Base-by-base conservation (phyloP, 805 yeast species). In the Saturnispora ahearnii region DNA sequence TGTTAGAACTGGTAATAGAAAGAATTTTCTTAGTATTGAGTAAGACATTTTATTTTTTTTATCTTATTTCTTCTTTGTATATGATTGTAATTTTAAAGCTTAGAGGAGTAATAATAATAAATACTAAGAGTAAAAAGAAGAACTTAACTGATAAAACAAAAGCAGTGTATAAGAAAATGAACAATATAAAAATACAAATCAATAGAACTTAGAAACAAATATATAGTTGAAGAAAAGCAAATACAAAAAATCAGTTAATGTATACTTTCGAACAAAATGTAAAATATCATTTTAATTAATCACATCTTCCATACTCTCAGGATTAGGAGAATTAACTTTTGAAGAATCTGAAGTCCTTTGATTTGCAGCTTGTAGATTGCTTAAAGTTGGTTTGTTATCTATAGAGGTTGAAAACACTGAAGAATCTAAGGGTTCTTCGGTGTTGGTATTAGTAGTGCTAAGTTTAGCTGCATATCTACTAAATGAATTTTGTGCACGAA, bases 1-100 rank as follows among this genome's bases (percentile, higher is more conserved):
- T 59, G 87, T 89, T 44, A 79, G 99, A 64, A 93, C 99, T 28
- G 98, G 96, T 18, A 89, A 84, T 66, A 82, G 97, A 69, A 91
- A 93, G 72, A 93, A 90, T 64, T 89, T 91, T 65, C 70, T 91
- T 56, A 77, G 52, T 51, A 44, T 67, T 29, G 63, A 62, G 26
- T 56, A 52, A 45, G 21, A 8, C 3, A 10, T 22, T 28, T 10
- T 31, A 28, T 38, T 38, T 36, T 33, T 26, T 15, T 31, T 12
- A n/a, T 29, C 22, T 29, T 21, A 4, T 15, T 29, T 37, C 18
- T 31, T 31, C 34, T 31, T 13, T 12, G 13, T 13, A 31, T 12
- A 12, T 31, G 10, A 31, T 31, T 21, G 13, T 29, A 31, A 31
- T 31, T 21, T 18, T 29, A 15, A 40, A 41, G 28, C 10, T 32